Percentiles rank a stretch among this genome's conserved stretches.
Evolutionary conservation across 176 grass and related monocot species (phyloP).

Genomic region (Sorghum bicolor): Sorghum_bicolor_NCBIv3 NC_012878.2:56522501-56523000

Average conservation of each 20-base stretch:
- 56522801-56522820: constrained; percentile 18
- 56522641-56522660: not conserved
- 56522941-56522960: not conserved
- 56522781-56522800: not conserved
- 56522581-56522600: not conserved
- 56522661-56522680: not conserved
- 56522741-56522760: not conserved
- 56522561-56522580: not conserved
- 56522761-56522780: constrained; percentile 20
- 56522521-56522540: not conserved
- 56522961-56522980: not conserved
- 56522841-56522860: not conserved
- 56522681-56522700: not conserved
- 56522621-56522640: not conserved
- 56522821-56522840: constrained; percentile 14
- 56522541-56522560: not conserved
- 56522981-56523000: not conserved
- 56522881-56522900: constrained; percentile 22
- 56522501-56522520: constrained; percentile 24
- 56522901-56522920: not conserved
- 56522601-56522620: too few relatives aligned
- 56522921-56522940: not conserved
- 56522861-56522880: not conserved
- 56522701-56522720: not conserved
- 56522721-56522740: not conserved